Conservation (phyloP, 1,139 yeast species). For the Blastobotrys malaysiensis region DNA sequence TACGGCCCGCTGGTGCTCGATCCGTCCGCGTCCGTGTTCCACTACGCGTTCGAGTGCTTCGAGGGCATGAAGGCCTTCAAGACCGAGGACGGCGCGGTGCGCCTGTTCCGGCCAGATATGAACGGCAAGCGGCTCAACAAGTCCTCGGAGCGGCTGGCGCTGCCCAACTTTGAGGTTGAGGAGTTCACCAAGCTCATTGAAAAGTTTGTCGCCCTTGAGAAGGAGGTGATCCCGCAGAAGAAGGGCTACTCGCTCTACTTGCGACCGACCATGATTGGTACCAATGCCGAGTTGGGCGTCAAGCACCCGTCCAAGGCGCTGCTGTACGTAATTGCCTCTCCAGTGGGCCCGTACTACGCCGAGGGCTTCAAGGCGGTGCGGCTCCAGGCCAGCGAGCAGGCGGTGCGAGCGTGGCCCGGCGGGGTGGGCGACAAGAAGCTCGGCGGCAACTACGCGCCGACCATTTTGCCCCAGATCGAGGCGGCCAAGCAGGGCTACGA, state of each 20-base stretch:
- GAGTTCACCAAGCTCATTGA: slow-evolving; percentile 70
- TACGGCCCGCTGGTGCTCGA: slow-evolving; percentile 71
- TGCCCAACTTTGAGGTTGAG: slow-evolving; percentile 78
- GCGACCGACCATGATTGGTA: slow-evolving; percentile 93
- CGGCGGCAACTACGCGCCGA: slow-evolving; percentile 97
- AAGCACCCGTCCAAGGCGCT: slow-evolving; percentile 73
- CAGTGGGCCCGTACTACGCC: slow-evolving; percentile 86
- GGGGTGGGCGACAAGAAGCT: slow-evolving; percentile 94
- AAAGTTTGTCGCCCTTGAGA: slow-evolving; percentile 67
- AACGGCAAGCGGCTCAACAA: slow-evolving; percentile 89
- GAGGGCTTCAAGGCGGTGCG: slow-evolving; percentile 93
- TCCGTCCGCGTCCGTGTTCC: slow-evolving; percentile 86
- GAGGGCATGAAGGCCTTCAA: slow-evolving; percentile 96
- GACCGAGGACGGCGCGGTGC: slow-evolving; percentile 51
- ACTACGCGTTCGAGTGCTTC: slow-evolving; percentile 90
- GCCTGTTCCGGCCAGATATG: slow-evolving; percentile 85
- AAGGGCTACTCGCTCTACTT: slow-evolving; percentile 86
- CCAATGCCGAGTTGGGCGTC: slow-evolving; percentile 81
- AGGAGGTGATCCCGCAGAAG: slow-evolving; percentile 72
- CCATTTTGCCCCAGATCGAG: slow-evolving; percentile 79
- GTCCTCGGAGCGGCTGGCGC: slow-evolving; percentile 79
- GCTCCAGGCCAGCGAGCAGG: slow-evolving; percentile 89
- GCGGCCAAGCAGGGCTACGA: slow-evolving; percentile 89
- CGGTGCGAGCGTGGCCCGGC: slow-evolving; percentile 99
- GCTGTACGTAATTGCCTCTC: slow-evolving; percentile 81